Percentiles rank a stretch among this genome's conserved stretches.
Evolutionary conservation across 75 land plant genomes (phyloP).

Genomic region (Selaginella tamariscina): DNA sequence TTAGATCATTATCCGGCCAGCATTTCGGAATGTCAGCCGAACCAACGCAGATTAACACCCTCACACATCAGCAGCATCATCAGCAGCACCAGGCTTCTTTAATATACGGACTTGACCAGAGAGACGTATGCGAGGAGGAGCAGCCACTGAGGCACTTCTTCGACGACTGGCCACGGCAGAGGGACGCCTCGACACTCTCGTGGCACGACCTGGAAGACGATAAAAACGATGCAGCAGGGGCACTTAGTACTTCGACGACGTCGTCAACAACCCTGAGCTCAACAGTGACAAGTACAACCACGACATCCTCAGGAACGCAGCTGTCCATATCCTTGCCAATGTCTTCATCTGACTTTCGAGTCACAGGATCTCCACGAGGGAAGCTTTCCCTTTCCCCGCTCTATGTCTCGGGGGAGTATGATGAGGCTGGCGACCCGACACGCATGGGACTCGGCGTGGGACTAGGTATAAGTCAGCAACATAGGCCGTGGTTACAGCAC

Average conservation of each 20-base stretch:
- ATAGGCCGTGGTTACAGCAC: constrained; percentile 2
- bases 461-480: constrained; percentile 1
- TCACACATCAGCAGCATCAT: constrained; percentile 18
- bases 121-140: constrained; percentile 27
- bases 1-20: constrained; percentile 22
- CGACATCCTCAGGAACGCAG: constrained; percentile 52
- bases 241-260: constrained; percentile 14
- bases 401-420: constrained; percentile 34
- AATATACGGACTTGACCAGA: not conserved
- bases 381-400: constrained; percentile 62
- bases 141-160: constrained; percentile 75
- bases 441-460: constrained; percentile 54
- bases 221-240: constrained; percentile 30
- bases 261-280: constrained; percentile 20
- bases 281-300: not conserved
- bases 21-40: constrained; percentile 24
- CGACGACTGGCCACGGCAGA: constrained; percentile 72
- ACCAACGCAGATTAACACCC: constrained; percentile 19
- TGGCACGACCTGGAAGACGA: constrained; percentile 44
- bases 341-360: constrained; percentile 53
- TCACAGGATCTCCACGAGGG: constrained; percentile 42
- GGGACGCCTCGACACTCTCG: constrained; percentile 35
- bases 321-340: constrained; percentile 81
- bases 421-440: constrained; percentile 26
- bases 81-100: constrained; percentile 32